phyloP scores from a whole-genome alignment of 768 basidiomycete genomes.

The Suillus subalutaceus region DNA sequence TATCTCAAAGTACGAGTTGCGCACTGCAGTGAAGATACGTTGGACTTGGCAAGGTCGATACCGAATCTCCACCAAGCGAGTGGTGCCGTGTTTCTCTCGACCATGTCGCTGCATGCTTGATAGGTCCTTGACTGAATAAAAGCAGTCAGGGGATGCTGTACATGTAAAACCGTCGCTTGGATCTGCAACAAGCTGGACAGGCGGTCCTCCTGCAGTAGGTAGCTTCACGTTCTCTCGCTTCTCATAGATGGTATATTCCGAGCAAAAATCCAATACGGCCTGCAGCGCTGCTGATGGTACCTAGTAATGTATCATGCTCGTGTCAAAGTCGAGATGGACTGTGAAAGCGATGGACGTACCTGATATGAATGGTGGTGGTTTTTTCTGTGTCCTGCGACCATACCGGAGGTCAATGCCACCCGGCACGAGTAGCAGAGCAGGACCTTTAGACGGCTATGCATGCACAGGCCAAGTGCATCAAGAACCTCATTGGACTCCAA shows the following conservation, averaged over 20 bases:
- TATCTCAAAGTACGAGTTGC: too few species aligned
- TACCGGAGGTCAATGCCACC: too few species aligned
- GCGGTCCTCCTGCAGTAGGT: not conserved
- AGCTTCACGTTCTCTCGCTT: not conserved
- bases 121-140: not conserved
- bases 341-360: not conserved
- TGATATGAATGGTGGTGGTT: too few species aligned
- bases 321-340: accelerated
- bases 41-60: not conserved
- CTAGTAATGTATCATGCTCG: not conserved
- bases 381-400: too few species aligned
- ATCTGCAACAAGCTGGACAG: not conserved
- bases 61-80: not conserved
- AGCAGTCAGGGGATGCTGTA: not conserved
- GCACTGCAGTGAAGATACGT: not conserved
- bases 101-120: not conserved
- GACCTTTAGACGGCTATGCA: too few species aligned
- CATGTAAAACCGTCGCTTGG: not conserved
- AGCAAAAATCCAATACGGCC: not conserved
- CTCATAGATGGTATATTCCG: accelerated
- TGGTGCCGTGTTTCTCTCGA: accelerated
- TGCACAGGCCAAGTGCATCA: too few species aligned
- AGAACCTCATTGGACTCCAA: too few species aligned
- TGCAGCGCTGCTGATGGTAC: not conserved
- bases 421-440: too few species aligned